Base-by-base conservation (phyloP, 495 filamentous ascomycete species). In the Annulohypoxylon bovei region DNA sequence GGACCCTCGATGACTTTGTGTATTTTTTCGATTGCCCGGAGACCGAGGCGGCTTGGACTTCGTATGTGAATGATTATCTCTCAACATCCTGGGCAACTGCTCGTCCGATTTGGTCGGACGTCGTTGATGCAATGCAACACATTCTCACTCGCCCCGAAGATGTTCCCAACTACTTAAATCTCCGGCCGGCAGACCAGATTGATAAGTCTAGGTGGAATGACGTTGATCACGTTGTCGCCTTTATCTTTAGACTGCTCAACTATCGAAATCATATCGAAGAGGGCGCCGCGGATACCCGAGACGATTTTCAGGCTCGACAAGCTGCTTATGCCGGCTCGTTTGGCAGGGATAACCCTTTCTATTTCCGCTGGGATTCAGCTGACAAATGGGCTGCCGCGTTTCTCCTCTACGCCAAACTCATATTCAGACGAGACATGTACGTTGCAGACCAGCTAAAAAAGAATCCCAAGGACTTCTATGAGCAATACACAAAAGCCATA, bases 321-420 rank as follows among this genome's bases (percentile, higher is more conserved):
- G 30, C 32, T 0, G 14, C 20, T 9, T 71, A 53, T 4, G 57
- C 62, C 6, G 0, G 12, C 4, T 54, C 58, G 1, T 57, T 62
- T 11, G 68, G 68, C 2, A 0, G 6, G 3, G 6, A 54, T 11
- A 35, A 66, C 2, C 33, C 62, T 6, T 62, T 71, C 30, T 71
- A 71, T 32, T 0, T 3, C 0, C 8, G 0, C 1, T 67, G 69
- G 63, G 44, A 62, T 4, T 16, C 40, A 2, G 35, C 28, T 3
- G 63, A 71, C 20, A 67, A 63, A 16, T 71, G 69, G 69, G 37
- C 40, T 0, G 58, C 52, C 7, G 59, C 58, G 8, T 71, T 42
- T 28, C 62, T 71, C 20, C 40, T 71, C n/a, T 71, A 50, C 32
- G 4, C 11, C 6, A 62, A 40, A 40, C 68, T 71, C 16, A 8